Base-by-base conservation (phyloP, 2,329 filamentous ascomycete genomes). In the Madurella fahalii region DNA sequence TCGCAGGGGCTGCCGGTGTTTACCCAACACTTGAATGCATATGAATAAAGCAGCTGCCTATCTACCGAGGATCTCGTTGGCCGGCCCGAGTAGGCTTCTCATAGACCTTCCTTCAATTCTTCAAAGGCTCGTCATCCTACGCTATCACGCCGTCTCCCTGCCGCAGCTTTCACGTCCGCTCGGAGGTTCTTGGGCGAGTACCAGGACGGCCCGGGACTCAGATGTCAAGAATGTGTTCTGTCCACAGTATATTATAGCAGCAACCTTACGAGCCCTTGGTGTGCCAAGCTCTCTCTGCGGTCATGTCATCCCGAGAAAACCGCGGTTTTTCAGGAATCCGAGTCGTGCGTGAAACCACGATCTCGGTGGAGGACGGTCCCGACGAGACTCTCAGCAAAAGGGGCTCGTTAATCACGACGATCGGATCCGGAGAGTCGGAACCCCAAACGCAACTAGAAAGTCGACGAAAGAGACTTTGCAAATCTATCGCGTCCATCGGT, bases 291-390 rank as follows among this genome's bases (percentile, higher is more conserved):
- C 7, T 20, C 32, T 30, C 4, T 20, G 37, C 18, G 47, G 32
- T 18, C 31, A 18, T 40, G 18, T 18, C 15, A 9, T 17, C 47
- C 17, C 17, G n/a, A 16, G 18, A 15, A 13, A n/a, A 40, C 47
- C 40, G 7, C 40, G 5, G 7, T n/a, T 7, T 5, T 7, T 45
- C 13, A 34, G 44, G 55, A 9, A 60, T 58, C 37, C 31, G 48
- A 9, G 50, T 57, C 46, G 49, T 56, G 13, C 55, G 50, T 31
- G 57, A 58, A 9, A 60, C 56, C 37, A 34, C 51, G 1, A 53
- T 62, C 11, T 55, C 56, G 4, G 49, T 62, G 18, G 47, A 56
- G 20, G 44, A 49, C 18, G 44, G 39, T n/a, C 5, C 18, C 13
- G 3, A 40, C 15, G 31, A 39, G 9, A 0, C 20, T 12, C 12